Evolutionary conservation across 2,329 filamentous ascomycete genomes (phyloP).

Genomic region (Aspergillus jensenii): DNA sequence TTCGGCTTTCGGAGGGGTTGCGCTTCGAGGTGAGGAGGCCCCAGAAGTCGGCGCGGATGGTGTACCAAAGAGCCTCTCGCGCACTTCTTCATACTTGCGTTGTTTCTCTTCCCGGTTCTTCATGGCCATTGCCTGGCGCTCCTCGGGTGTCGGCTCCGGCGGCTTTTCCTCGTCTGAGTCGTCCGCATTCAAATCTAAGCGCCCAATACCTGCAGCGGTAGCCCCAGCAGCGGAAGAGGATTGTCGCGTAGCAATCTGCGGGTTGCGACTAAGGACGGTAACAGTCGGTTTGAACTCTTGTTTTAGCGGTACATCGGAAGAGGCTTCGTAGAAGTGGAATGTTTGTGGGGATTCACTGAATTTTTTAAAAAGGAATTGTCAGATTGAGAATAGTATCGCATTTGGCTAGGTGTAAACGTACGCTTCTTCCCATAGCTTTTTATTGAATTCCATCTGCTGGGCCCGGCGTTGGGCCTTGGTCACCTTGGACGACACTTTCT

Average conservation of each 20-base stretch:
- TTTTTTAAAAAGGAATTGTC: not conserved
- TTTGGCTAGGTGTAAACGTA: slow-evolving; percentile 40
- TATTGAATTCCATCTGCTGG: slow-evolving; percentile 79
- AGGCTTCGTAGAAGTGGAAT: slow-evolving; percentile 72
- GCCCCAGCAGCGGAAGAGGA: slow-evolving; percentile 46
- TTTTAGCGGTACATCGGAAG: slow-evolving; percentile 62
- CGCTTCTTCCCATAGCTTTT: slow-evolving; percentile 87
- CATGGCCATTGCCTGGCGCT: slow-evolving; percentile 75
- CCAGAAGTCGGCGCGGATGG: slow-evolving; percentile 47
- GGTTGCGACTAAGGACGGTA: slow-evolving; percentile 75
- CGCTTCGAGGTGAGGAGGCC: slow-evolving; percentile 61
- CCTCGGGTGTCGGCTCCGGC: slow-evolving; percentile 67
- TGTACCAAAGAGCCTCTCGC: slow-evolving; percentile 82
- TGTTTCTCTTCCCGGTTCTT: slow-evolving; percentile 85
- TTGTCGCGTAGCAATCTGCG: slow-evolving; percentile 65
- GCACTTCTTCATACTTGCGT: slow-evolving; percentile 81
- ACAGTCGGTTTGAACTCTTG: slow-evolving; percentile 77
- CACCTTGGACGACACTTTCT: slow-evolving; percentile 53
- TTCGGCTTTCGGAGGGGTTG: slow-evolving; percentile 56
- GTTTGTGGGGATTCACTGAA: slow-evolving; percentile 70
- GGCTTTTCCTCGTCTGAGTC: slow-evolving; percentile 68
- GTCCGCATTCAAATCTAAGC: slow-evolving; percentile 48
- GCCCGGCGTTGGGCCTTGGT: slow-evolving; percentile 76
- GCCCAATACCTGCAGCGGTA: slow-evolving; percentile 44
- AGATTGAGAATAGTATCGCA: not conserved